Percentiles rank a stretch among this genome's conserved stretches.
phyloP scores from a whole-genome alignment of 306 rosid genomes.

The Vicia sativa region DNA sequence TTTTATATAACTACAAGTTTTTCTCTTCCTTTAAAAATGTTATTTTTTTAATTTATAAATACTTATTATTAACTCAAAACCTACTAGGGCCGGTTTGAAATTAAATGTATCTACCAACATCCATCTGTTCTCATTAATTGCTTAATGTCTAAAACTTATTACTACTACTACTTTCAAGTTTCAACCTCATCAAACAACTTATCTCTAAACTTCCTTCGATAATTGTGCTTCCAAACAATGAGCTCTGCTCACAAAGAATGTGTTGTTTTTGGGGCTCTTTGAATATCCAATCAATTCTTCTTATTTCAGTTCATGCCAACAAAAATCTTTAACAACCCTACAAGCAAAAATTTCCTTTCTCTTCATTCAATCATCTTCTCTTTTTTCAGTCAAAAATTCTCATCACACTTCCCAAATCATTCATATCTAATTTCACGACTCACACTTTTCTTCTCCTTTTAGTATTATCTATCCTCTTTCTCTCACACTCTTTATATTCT shows the following conservation, averaged over 20 bases:
- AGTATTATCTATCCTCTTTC: neutral
- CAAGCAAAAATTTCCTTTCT: constrained; percentile 3
- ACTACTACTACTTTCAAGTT: neutral
- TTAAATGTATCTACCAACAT: constrained; percentile 51
- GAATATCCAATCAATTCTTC: constrained; percentile 29
- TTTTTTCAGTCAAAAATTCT: constrained; percentile 56
- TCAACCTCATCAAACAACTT: constrained; percentile 17
- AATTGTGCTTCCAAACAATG: constrained; percentile 36
- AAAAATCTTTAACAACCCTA: neutral
- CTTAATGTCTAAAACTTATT: constrained; percentile 17
- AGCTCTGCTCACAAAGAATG: constrained; percentile 2
- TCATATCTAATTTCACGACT: constrained; percentile 50
- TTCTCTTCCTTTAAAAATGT: too few species aligned
- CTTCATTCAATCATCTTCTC: constrained; percentile 21
- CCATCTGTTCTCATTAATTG: constrained; percentile 63
- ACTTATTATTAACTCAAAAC: too few species aligned
- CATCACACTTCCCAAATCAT: constrained; percentile 42
- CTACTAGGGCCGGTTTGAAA: constrained; percentile 9
- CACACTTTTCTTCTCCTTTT: constrained; percentile 48
- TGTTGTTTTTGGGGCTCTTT: constrained; percentile 16
- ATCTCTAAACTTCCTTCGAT: constrained; percentile 27
- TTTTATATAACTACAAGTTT: too few species aligned
- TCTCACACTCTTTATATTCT: neutral
- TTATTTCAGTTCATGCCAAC: constrained; percentile 33
- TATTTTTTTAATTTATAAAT: too few species aligned